Conservation (phyloP, 2,329 filamentous ascomycete genomes). For the Davidsoniella neocaledoniae region DNA sequence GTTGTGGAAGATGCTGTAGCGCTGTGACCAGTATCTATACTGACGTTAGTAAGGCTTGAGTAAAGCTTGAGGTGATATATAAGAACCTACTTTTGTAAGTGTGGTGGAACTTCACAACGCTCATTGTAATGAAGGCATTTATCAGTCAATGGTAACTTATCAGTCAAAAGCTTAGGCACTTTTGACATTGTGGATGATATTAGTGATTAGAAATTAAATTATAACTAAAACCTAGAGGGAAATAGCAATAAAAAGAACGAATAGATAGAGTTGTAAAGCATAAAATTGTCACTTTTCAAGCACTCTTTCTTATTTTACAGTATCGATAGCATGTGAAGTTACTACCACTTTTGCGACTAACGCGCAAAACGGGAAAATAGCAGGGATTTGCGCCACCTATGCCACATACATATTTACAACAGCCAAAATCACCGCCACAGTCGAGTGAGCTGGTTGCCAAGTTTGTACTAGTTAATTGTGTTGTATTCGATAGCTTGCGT, state of each 20-base stretch:
- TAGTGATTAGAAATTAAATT: neutral
- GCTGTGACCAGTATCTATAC: conserved; percentile 72
- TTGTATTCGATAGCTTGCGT: too few species aligned
- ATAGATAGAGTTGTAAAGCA: too few species aligned
- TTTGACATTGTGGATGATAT: neutral
- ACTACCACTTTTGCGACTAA: too few species aligned
- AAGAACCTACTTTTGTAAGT: conserved; percentile 59
- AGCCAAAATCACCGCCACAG: too few species aligned
- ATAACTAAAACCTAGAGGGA: neutral
- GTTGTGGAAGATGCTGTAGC: conserved; percentile 69
- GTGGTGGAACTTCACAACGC: conserved; percentile 55
- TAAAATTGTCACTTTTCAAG: too few species aligned
- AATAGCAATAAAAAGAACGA: neutral
- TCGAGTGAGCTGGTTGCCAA: too few species aligned
- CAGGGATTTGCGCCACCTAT: too few species aligned
- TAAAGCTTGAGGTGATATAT: neutral
- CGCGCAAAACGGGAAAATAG: too few species aligned
- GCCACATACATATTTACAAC: too few species aligned
- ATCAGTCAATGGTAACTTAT: conserved; percentile 35
- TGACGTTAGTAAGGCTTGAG: neutral
- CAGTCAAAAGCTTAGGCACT: neutral
- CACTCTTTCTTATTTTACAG: too few species aligned
- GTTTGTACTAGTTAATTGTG: too few species aligned
- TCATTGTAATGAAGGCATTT: conserved; percentile 60
- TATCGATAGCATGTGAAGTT: too few species aligned